Evolutionary conservation across 805 yeast species (phyloP).

Genomic region (Ogataea nitratoaversa): DNA sequence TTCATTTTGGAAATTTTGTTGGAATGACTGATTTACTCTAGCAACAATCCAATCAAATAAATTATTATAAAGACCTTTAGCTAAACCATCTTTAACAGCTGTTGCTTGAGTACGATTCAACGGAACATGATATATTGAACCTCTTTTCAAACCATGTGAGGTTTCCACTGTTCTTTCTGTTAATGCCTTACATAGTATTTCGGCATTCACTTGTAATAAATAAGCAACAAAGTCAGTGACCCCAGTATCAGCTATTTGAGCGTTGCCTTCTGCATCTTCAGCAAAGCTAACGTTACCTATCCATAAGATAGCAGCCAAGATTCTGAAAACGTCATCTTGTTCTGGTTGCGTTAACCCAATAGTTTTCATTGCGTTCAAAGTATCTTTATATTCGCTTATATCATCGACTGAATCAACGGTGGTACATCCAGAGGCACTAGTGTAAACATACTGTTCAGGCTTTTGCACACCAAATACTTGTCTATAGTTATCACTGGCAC

Average conservation of each 20-base stretch:
- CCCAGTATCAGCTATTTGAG: constrained; percentile 74
- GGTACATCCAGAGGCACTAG: constrained; percentile 82
- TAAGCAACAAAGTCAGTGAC: constrained; percentile 96
- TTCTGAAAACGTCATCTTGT: constrained; percentile 85
- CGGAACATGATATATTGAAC: constrained; percentile 92
- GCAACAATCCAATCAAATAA: constrained; percentile 95
- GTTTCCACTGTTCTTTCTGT: constrained; percentile 86
- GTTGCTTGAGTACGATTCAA: constrained; percentile 88
- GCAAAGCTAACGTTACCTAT: constrained; percentile 85
- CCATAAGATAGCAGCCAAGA: constrained; percentile 86
- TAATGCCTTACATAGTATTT: constrained; percentile 59
- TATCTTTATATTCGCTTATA: constrained; percentile 69
- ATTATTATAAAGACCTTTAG: constrained; percentile 89
- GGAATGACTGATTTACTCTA: constrained; percentile 79
- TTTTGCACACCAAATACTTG: constrained; percentile 84
- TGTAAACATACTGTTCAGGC: constrained; percentile 90
- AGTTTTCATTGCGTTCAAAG: constrained; percentile 78
- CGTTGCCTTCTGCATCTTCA: constrained; percentile 85
- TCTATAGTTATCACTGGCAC: constrained; percentile 80
- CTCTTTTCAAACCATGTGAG: constrained; percentile 81
- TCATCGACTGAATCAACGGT: constrained; percentile 87
- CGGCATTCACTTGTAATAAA: constrained; percentile 73
- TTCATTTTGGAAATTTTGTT: constrained; percentile 21
- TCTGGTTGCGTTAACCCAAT: constrained; percentile 81
- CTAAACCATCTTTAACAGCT: constrained; percentile 92